phyloP scores from a whole-genome alignment of 176 grass and related monocot genomes.

The Puccinellia tenuiflora region DNA sequence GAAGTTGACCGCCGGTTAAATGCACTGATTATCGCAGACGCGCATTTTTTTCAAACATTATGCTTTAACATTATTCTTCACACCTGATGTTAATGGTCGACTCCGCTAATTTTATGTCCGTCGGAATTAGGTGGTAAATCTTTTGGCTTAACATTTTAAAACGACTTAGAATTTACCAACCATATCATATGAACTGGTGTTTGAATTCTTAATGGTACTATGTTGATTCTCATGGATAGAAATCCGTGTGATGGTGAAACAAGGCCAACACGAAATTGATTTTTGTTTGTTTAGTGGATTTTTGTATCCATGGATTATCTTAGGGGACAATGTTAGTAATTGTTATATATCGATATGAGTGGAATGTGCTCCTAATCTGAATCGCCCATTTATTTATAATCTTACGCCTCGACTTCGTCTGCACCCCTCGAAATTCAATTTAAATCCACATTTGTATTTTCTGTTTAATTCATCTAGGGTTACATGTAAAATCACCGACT shows the following conservation, averaged over 20 bases:
- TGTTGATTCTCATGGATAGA: not conserved
- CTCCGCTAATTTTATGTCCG: not conserved
- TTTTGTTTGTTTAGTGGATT: not conserved
- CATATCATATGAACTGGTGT: not conserved
- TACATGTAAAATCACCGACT: not conserved
- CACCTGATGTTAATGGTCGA: not conserved
- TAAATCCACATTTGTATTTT: not conserved
- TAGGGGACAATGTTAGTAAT: not conserved
- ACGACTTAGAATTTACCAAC: not conserved
- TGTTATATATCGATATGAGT: not conserved
- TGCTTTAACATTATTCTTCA: not conserved
- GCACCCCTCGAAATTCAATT: not conserved
- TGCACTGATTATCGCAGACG: too few relatives aligned
- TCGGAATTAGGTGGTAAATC: too few relatives aligned
- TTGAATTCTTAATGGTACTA: not conserved
- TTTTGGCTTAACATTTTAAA: not conserved
- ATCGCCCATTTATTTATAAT: not conserved
- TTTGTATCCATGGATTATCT: not conserved
- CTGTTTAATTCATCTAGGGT: too few relatives aligned
- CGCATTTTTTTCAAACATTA: not conserved
- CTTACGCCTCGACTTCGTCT: not conserved
- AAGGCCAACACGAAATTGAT: not conserved
- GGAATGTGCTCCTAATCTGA: not conserved
- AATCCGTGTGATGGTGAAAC: not conserved
- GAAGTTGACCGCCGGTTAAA: too few relatives aligned